Conservation (phyloP, 257 asterid genomes). For the Thymus quinquecostatus region DNA sequence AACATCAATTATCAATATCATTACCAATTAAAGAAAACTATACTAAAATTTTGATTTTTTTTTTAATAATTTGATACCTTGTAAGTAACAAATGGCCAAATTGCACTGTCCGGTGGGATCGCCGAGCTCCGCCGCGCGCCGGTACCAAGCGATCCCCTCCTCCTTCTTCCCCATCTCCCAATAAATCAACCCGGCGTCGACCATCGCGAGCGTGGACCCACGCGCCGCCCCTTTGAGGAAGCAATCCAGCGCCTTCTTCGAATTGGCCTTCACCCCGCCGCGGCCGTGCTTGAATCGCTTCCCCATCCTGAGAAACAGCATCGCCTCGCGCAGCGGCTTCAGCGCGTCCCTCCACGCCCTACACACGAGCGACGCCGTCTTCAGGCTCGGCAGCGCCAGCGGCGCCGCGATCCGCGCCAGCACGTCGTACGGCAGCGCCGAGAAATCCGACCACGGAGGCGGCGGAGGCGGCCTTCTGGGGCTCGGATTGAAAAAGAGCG, state of each 20-base stretch:
- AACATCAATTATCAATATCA: background rate
- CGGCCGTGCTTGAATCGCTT: constrained; percentile 89
- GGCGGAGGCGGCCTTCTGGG: constrained; percentile 22
- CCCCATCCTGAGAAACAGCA: constrained; percentile 68
- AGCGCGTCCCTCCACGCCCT: constrained; percentile 88
- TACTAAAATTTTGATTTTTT: background rate
- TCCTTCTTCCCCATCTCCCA: constrained; percentile 82
- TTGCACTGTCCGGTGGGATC: constrained; percentile 85
- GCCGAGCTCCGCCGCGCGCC: constrained; percentile 80
- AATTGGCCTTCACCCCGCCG: constrained; percentile 59
- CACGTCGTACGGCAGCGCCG: constrained; percentile 75
- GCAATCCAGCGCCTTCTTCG: constrained; percentile 66
- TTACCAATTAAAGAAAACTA: background rate
- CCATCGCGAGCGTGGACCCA: constrained; percentile 95
- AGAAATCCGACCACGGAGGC: constrained; percentile 42
- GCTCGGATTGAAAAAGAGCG: constrained; percentile 29
- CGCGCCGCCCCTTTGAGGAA: constrained; percentile 86
- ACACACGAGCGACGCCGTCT: constrained; percentile 80
- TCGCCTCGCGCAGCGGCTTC: constrained; percentile 80
- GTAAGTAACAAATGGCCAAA: constrained; percentile 76
- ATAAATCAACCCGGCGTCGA: constrained; percentile 78
- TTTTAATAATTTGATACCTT: constrained; percentile 44
- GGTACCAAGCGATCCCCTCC: constrained; percentile 60
- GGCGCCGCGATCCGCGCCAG: constrained; percentile 64
- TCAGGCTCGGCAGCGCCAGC: constrained; percentile 56